Conservation (phyloP, 257 asterid genomes). For the Salvia miltiorrhiza region DNA sequence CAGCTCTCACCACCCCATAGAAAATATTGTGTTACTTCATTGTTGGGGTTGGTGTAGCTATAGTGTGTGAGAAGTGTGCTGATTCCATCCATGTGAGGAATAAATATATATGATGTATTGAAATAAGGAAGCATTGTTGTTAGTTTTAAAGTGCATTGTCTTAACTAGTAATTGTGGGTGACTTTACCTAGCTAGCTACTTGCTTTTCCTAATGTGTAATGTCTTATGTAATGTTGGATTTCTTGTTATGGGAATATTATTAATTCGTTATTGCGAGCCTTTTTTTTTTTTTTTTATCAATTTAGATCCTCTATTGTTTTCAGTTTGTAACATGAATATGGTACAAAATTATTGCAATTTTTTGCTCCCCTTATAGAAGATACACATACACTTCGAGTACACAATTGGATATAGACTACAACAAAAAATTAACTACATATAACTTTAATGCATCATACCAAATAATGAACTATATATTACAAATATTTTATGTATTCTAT, state of each 20-base stretch:
- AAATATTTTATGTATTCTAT: too few species aligned
- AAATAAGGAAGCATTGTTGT: neutral
- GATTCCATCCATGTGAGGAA: neutral
- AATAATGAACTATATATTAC: too few species aligned
- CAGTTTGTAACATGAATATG: too few species aligned
- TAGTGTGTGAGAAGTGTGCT: neutral
- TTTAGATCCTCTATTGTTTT: too few species aligned
- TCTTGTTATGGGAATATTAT: neutral
- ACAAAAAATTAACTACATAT: too few species aligned
- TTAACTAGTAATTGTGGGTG: neutral
- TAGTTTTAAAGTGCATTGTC: neutral
- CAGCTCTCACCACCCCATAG: conserved; percentile 10
- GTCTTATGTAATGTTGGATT: neutral
- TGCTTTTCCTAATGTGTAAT: neutral
- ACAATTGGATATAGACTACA: too few species aligned
- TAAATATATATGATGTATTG: neutral
- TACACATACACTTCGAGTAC: too few species aligned
- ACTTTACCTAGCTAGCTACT: neutral
- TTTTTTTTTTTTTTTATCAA: too few species aligned
- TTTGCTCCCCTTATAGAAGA: too few species aligned
- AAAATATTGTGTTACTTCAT: neutral
- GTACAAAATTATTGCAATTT: too few species aligned
- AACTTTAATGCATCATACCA: too few species aligned
- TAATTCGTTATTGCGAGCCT: neutral
- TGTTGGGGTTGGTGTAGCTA: neutral